Evolutionary conservation across 2,329 filamentous ascomycete genomes (phyloP), one percentile per base, ranked within the genome.

Genomic region (Cryphonectria naterciae): DNA sequence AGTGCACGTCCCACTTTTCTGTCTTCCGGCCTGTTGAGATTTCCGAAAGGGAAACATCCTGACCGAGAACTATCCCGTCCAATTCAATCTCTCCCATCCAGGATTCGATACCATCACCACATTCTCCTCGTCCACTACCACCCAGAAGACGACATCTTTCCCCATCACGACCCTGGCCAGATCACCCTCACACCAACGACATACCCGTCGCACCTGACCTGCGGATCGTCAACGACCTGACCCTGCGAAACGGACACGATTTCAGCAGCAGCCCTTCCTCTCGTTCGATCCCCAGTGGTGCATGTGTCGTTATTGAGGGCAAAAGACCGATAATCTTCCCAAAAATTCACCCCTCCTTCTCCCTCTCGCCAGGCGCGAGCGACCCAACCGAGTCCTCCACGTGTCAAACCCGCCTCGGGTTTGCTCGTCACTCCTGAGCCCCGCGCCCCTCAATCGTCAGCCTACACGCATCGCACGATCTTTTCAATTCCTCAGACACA

Each of bases 301-400:
- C 63, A 65, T 69, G 61, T 72, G 70, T 41, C 67, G 54, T 62
- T 49, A 63, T 67, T 64, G 65, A 58, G 37, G 56, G 43, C 68
- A 41, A 19, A 28, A 61, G 8, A 49, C 67, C 28, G 49, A 68
- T 60, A 17, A 49, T 63, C 66, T 32, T 35, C 28, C n/a, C 62
- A 25, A 52, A 60, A 25, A 35, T 19, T 39, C 46, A n/a, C 22
- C 46, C 2, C 19, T 49, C 22, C 43, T 49, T 49, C 43, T 19
- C 32, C 43, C 61, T 52, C 65, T 70, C 70, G 72, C 68, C 65
- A 70, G 68, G 68, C 72, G 70, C 70, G 60, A 70, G 64, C 41
- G 41, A 61, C 35, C 64, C 32, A 54, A 49, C 46, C 35, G 60
- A 35, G 22, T 52, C 37, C 39, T 66, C 39, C 61, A 67, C 58